Evolutionary conservation across 148 eudicot species (phyloP).

Genomic region (Silene conica): DNA sequence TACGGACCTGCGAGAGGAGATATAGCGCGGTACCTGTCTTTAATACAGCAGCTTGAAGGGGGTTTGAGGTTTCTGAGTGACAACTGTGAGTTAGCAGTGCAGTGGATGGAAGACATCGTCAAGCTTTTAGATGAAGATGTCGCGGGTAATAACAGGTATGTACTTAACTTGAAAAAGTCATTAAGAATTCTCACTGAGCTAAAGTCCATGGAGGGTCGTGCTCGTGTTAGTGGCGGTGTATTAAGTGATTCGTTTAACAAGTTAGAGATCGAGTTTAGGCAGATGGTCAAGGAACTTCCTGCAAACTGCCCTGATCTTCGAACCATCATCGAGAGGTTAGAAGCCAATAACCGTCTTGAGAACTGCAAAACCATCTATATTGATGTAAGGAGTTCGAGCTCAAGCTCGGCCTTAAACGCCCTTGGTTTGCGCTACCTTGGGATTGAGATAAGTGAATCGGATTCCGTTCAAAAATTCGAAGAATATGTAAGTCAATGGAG

Average conservation of each 20-base stretch:
- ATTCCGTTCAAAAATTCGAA: constrained; percentile 54
- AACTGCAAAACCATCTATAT: constrained; percentile 45
- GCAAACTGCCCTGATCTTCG: constrained; percentile 33
- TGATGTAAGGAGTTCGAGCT: constrained; percentile 46
- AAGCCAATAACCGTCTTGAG: constrained; percentile 37
- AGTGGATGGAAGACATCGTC: constrained; percentile 66
- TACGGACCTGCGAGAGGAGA: constrained; percentile 26
- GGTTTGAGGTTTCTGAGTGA: constrained; percentile 54
- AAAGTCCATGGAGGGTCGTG: constrained; percentile 36
- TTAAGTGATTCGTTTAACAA: constrained; percentile 41
- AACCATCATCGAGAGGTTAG: constrained; percentile 43
- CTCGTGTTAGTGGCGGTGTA: constrained; percentile 40
- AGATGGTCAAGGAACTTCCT: constrained; percentile 35
- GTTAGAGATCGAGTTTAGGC: constrained; percentile 45
- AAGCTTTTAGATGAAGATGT: constrained; percentile 36
- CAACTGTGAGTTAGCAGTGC: constrained; percentile 50
- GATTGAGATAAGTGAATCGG: constrained; percentile 44
- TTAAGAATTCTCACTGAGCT: constrained; percentile 47
- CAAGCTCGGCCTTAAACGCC: constrained; percentile 39
- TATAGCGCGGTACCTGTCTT: constrained; percentile 35
- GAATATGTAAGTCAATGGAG: constrained; percentile 52
- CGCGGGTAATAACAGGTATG: constrained; percentile 31
- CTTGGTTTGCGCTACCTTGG: constrained; percentile 54
- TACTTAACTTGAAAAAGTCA: constrained; percentile 35
- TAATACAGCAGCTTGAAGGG: constrained; percentile 51